These are phyloP conservation scores for Clarireedia monteithiana DNA, from an alignment of 2,329 filamentous ascomycete genomes.

Conservation along the genomic window DNA sequence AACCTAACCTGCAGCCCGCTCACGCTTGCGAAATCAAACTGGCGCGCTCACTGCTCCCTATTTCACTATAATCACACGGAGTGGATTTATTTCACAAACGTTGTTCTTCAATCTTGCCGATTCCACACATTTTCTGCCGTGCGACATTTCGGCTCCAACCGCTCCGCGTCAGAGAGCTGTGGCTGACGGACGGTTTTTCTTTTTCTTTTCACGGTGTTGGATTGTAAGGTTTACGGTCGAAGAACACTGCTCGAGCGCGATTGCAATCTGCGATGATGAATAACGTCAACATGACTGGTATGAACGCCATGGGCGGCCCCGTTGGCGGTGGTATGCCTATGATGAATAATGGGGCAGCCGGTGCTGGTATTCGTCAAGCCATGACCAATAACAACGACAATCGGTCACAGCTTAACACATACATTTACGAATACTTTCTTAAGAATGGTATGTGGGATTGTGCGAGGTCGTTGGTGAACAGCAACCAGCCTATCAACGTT, in stretches of 20 bases:
- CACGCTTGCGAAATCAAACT: background rate
- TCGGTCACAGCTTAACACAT: conserved; percentile 65
- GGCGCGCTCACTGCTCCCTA: background rate
- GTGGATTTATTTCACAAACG: background rate
- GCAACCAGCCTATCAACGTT: conserved; percentile 59
- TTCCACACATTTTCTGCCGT: background rate
- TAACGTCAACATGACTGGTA: conserved; percentile 48
- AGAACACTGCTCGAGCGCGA: conserved; percentile 19
- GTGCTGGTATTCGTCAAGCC: conserved; percentile 24
- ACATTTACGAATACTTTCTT: conserved; percentile 88
- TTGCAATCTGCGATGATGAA: conserved; percentile 26
- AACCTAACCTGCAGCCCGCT: background rate
- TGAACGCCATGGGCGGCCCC: conserved; percentile 60
- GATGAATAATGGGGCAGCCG: conserved; percentile 49
- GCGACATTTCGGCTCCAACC: conserved; percentile 18
- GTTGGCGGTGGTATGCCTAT: conserved; percentile 51
- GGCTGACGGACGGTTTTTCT: conserved; percentile 19
- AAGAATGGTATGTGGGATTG: conserved; percentile 78
- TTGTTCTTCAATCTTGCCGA: background rate
- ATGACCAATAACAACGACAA: conserved; percentile 28
- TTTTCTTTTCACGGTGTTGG: conserved; percentile 9
- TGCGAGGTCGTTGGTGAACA: conserved; percentile 64
- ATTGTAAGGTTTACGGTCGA: conserved; percentile 13
- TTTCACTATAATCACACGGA: background rate
- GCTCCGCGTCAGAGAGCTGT: conserved; percentile 25